Evolutionary conservation across 2,329 filamentous ascomycete genomes (phyloP).

Genomic region (Penicillium sumatraense): DNA sequence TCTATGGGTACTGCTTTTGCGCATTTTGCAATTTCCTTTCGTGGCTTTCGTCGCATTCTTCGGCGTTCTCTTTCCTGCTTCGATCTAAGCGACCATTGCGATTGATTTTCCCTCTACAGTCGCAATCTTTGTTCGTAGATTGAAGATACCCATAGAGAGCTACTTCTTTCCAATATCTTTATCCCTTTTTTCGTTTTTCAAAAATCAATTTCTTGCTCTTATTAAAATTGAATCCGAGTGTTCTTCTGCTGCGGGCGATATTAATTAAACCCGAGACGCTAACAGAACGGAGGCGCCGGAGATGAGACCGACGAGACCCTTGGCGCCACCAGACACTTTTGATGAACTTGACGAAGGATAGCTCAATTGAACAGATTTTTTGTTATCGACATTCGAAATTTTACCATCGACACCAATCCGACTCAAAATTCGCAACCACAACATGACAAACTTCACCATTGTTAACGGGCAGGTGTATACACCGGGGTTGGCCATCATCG

Average conservation of each 20-base stretch:
- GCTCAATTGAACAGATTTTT: too few relatives aligned
- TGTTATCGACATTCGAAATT: not conserved
- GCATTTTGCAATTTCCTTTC: too few relatives aligned
- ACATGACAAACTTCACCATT: slow-evolving; percentile 23
- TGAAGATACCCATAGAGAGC: too few relatives aligned
- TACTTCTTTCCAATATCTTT: too few relatives aligned
- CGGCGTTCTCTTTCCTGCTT: too few relatives aligned
- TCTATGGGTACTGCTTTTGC: too few relatives aligned
- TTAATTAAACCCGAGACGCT: slow-evolving; percentile 21
- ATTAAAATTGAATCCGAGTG: too few relatives aligned
- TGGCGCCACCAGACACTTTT: slow-evolving; percentile 4
- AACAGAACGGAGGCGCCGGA: slow-evolving; percentile 24
- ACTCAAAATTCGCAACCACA: not conserved
- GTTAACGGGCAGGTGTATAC: slow-evolving; percentile 71
- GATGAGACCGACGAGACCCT: slow-evolving; percentile 27
- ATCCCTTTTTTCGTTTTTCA: not conserved
- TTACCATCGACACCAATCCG: not conserved
- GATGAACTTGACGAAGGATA: not conserved
- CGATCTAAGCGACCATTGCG: too few relatives aligned
- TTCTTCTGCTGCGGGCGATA: not conserved
- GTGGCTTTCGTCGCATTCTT: not conserved
- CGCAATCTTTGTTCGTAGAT: too few relatives aligned
- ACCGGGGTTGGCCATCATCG: slow-evolving; percentile 68
- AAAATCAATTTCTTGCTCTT: too few relatives aligned
- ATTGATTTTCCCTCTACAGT: too few relatives aligned